Evolutionary conservation across 495 filamentous ascomycete genomes (phyloP).

Genomic region (Echria macrotheca): DNA sequence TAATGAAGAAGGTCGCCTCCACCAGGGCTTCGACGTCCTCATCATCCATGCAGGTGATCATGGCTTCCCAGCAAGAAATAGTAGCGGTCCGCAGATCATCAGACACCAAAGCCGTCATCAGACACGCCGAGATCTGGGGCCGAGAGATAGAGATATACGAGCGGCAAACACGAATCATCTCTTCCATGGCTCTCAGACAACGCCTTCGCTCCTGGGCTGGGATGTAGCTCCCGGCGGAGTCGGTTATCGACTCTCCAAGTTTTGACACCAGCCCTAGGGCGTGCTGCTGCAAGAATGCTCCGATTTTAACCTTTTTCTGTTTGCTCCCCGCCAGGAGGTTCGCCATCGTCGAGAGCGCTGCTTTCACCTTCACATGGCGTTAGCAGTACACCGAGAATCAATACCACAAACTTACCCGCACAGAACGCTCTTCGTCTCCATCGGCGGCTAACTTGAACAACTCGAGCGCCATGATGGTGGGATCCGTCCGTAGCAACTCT

Average conservation of each 20-base stretch:
- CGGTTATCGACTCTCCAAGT: conserved; percentile 76
- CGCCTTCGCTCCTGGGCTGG: conserved; percentile 62
- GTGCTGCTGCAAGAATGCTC: conserved; percentile 81
- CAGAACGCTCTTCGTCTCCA: conserved; percentile 54
- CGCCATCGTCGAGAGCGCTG: conserved; percentile 64
- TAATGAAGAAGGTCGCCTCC: conserved; percentile 81
- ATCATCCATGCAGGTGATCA: conserved; percentile 66
- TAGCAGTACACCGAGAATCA: conserved; percentile 6
- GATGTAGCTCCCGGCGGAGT: conserved; percentile 46
- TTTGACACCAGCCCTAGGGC: conserved; percentile 83
- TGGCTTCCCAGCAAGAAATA: conserved; percentile 75
- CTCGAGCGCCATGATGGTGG: conserved; percentile 68
- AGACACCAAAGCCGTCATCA: conserved; percentile 74
- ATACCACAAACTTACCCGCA: conserved; percentile 29
- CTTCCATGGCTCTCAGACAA: conserved; percentile 75
- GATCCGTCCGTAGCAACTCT: conserved; percentile 68
- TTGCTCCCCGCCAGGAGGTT: conserved; percentile 55
- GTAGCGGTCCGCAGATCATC: conserved; percentile 67
- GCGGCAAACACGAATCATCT: conserved; percentile 73
- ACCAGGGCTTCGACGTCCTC: conserved; percentile 73
- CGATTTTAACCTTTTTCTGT: conserved; percentile 54
- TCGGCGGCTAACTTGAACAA: conserved; percentile 79
- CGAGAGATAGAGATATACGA: conserved; percentile 7
- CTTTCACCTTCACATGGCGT: conserved; percentile 45
- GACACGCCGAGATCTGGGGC: conserved; percentile 71